Base-by-base conservation (phyloP, 257 asterid genomes). In the Thymus quinquecostatus region DNA sequence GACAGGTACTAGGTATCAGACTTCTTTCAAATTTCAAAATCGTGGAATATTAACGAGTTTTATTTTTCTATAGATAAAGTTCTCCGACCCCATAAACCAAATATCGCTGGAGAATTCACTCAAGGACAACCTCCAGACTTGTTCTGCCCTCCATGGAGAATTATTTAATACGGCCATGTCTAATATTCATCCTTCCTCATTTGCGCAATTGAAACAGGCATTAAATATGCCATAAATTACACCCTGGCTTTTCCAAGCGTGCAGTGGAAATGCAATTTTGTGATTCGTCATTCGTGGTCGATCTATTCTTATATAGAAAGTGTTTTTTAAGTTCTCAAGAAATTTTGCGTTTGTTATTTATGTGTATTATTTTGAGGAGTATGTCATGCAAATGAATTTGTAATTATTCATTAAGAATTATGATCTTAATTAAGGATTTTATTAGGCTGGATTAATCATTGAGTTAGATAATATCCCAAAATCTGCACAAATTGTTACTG, bases 61-160 rank as follows among this genome's bases (percentile, higher is more conserved):
- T 66, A 75, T 47, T 69, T 57, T 47, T 69, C 79, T 73, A 57
- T 79, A 95, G 99, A 85, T 95, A 70, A 92, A 95, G 73, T 82
- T 84, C 77, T 89, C 95, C 4, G 98, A 95, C 76, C 96, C 99
- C 27, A 75, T 95, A 80, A 87, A 81, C 80, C 95, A 85, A 78
- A 82, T 86, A 43, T 89, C 94, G 2, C 70, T 95, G 82, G 98
- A 95, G 84, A 84, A 77, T 74, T 88, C 91, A 8, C 85, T 95
- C 81, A 87, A 86, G 80, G 98, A 87, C 70, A 95, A 89, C 79
- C 99, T 95, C 75, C 96, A 86, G 75, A 87, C 92, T 10, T 92
- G 99, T 79, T 86, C 97, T 72, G 80, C 89, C 66, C 86, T 92
- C 80, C 97, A 92, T 54, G 99, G 97, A 69, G 98, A 92, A 68